Evolutionary conservation across 2,329 filamentous ascomycete genomes (phyloP).

Genomic region (Xylaria sp.): DNA sequence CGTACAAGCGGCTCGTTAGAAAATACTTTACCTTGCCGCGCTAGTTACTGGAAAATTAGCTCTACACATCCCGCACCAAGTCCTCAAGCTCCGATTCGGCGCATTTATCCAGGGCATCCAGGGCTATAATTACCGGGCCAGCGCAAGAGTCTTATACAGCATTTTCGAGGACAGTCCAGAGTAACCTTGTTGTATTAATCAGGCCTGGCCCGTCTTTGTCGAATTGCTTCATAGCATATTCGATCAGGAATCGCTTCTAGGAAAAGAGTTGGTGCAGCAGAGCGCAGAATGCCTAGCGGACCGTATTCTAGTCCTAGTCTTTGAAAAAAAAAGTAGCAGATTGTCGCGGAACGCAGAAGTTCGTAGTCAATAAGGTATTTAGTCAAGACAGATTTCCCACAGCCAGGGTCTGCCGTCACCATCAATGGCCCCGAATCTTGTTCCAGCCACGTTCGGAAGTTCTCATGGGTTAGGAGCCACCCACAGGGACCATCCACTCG

Average conservation of each 20-base stretch:
- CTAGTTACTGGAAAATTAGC: not conserved
- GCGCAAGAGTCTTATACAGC: conserved; percentile 12
- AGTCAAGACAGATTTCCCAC: conserved; percentile 27
- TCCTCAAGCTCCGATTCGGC: conserved; percentile 3
- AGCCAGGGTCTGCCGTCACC: conserved; percentile 25
- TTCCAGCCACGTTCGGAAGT: conserved; percentile 14
- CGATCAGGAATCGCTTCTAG: conserved; percentile 1
- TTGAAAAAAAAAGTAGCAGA: conserved; percentile 29
- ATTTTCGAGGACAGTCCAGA: conserved; percentile 13
- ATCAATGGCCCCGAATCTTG: conserved; percentile 19
- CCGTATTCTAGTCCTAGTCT: conserved; percentile 23
- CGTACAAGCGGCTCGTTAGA: conserved; percentile 23
- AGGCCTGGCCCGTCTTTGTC: not conserved
- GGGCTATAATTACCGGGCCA: conserved; percentile 14
- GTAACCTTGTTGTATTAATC: not conserved
- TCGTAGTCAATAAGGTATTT: conserved; percentile 21
- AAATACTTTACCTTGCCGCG: conserved; percentile 12
- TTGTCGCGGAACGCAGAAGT: conserved; percentile 5
- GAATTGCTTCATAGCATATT: conserved; percentile 8
- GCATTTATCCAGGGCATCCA: conserved; percentile 27
- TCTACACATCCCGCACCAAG: not conserved
- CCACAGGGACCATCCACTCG: conserved; percentile 18
- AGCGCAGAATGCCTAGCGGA: conserved; percentile 17
- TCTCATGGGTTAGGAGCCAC: conserved; percentile 18
- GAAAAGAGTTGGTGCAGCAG: conserved; percentile 25